Evolutionary conservation across 768 basidiomycete genomes (phyloP).

Genomic region (Mycena alexandri): DNA sequence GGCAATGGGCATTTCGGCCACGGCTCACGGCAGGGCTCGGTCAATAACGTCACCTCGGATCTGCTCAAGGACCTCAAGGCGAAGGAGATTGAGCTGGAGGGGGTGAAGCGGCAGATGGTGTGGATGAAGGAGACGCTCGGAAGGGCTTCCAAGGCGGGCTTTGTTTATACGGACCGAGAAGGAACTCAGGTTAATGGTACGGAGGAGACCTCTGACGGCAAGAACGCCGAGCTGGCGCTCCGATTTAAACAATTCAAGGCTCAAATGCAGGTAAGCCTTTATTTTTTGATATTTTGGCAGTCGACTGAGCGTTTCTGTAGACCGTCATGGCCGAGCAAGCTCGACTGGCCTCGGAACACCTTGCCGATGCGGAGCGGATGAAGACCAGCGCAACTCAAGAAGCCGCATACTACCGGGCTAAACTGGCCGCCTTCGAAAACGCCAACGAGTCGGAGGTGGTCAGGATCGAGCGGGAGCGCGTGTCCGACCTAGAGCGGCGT

Average conservation of each 20-base stretch:
- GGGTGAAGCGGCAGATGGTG: constrained; percentile 77
- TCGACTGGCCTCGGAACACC: constrained; percentile 77
- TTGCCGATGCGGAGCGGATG: constrained; percentile 84
- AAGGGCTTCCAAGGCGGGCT: constrained; percentile 84
- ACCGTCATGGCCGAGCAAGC: constrained; percentile 83
- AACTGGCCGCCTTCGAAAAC: constrained; percentile 88
- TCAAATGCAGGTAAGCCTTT: constrained; percentile 78
- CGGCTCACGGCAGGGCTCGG: constrained; percentile 65
- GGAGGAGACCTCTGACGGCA: constrained; percentile 60
- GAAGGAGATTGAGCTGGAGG: constrained; percentile 86
- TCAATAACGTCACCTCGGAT: constrained; percentile 76
- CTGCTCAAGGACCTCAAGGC: constrained; percentile 83
- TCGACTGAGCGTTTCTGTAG: constrained; percentile 52
- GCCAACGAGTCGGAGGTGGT: constrained; percentile 72
- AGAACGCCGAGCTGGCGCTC: constrained; percentile 78
- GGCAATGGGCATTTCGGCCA: constrained; percentile 57
- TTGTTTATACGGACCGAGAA: constrained; percentile 70
- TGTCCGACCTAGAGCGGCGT: constrained; percentile 79
- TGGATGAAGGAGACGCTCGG: constrained; percentile 90
- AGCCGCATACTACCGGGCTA: constrained; percentile 95
- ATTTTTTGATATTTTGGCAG: constrained; percentile 12
- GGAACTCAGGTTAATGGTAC: constrained; percentile 55
- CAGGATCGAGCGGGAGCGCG: constrained; percentile 84
- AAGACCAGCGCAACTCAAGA: constrained; percentile 89
- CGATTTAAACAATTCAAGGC: constrained; percentile 91